Evolutionary conservation across 139 green algal genomes (phyloP).

Genomic region (Tetradesmus obliquus): DNA sequence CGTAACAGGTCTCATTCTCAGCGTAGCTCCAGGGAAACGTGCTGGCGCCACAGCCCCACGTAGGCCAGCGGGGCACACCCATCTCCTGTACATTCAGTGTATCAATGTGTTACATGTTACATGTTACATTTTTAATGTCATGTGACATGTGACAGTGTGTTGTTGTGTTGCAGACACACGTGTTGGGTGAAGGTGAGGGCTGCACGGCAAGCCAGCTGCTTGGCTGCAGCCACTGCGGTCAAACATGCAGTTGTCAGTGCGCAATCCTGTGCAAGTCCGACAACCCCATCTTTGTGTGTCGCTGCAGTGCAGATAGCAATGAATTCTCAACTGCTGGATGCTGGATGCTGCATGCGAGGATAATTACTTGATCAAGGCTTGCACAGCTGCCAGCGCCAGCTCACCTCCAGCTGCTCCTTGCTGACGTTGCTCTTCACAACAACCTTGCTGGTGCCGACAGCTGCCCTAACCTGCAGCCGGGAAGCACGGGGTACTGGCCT

Average conservation of each 20-base stretch:
- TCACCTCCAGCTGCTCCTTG: constrained; percentile 43
- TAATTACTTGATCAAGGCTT: too few relatives aligned
- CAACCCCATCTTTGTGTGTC: too few relatives aligned
- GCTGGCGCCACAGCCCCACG: constrained; percentile 61
- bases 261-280: too few relatives aligned
- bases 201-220: too few relatives aligned
- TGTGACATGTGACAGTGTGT: neutral
- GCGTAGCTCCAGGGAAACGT: constrained; percentile 59
- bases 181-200: neutral
- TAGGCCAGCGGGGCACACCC: constrained; percentile 62
- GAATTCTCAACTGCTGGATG: too few relatives aligned
- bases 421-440: constrained; percentile 34
- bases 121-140: neutral
- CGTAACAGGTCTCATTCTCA: constrained; percentile 61
- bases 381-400: neutral
- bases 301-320: too few relatives aligned
- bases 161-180: neutral
- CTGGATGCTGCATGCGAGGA: too few relatives aligned
- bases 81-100: constrained; percentile 36
- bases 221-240: neutral
- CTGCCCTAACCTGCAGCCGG: neutral
- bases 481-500: neutral
- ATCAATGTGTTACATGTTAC: neutral
- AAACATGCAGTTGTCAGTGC: too few relatives aligned
- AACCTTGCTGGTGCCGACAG: constrained; percentile 10